Evolutionary conservation across 768 basidiomycete species (phyloP).

Genomic region (Cystobasidiopsis lactophilus): DNA sequence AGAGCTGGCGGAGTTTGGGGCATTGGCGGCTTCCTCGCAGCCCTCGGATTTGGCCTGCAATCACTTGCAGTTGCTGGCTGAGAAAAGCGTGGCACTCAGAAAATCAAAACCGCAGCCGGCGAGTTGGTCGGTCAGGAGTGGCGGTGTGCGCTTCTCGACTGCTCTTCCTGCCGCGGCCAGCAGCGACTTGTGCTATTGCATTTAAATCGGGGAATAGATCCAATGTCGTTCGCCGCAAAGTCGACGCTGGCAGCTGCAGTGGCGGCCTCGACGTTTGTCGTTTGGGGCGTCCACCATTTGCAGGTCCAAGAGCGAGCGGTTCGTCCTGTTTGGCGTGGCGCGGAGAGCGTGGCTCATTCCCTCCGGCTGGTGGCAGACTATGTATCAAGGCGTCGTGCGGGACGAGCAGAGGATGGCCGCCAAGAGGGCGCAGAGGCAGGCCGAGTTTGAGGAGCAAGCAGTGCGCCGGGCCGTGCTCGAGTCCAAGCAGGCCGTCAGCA

Average conservation of each 20-base stretch:
- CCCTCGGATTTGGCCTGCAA: too few relatives aligned
- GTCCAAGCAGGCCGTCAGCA: constrained; percentile 13
- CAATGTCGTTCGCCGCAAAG: constrained; percentile 50
- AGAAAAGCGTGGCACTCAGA: too few relatives aligned
- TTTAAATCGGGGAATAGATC: background rate
- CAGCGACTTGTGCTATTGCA: too few relatives aligned
- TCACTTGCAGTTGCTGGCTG: too few relatives aligned
- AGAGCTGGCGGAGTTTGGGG: too few relatives aligned
- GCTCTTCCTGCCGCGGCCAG: too few relatives aligned
- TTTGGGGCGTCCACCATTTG: constrained; percentile 76
- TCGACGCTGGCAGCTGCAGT: constrained; percentile 48
- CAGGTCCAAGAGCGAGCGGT: constrained; percentile 68
- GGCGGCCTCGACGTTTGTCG: constrained; percentile 40
- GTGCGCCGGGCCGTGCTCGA: constrained; percentile 13
- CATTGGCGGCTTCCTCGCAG: too few relatives aligned
- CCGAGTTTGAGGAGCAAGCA: constrained; percentile 23
- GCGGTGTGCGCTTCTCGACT: too few relatives aligned
- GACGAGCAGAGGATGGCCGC: constrained; percentile 62
- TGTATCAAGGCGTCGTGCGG: constrained; percentile 73
- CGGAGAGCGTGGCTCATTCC: constrained; percentile 9
- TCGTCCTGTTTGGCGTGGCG: constrained; percentile 7
- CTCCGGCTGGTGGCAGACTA: constrained; percentile 41
- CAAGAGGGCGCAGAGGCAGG: constrained; percentile 44
- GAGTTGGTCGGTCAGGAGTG: too few relatives aligned
- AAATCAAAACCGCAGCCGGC: too few relatives aligned